Evolutionary conservation across 2,329 filamentous ascomycete genomes (phyloP).

Genomic region (Lasiodiplodia sp.): DNA sequence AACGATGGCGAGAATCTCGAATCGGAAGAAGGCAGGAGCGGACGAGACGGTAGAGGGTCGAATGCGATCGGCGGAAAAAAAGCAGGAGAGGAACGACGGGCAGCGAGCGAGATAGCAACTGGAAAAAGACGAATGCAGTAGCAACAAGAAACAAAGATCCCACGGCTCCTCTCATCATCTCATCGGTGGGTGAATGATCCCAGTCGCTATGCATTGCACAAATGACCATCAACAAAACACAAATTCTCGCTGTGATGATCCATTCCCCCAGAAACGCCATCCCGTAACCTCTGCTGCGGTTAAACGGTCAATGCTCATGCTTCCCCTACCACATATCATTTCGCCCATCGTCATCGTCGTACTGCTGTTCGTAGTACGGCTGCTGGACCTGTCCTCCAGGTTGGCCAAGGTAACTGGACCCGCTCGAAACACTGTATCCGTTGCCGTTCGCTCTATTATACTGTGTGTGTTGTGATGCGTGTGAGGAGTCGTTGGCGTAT

Average conservation of each 20-base stretch:
- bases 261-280: background rate
- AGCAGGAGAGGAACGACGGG: background rate
- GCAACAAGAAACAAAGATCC: slow-evolving; percentile 16
- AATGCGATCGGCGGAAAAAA: background rate
- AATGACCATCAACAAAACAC: slow-evolving; percentile 11
- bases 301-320: background rate
- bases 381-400: slow-evolving; percentile 33
- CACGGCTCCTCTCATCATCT: slow-evolving; percentile 7
- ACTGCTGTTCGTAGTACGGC: slow-evolving; percentile 36
- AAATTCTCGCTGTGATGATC: background rate
- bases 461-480: slow-evolving; percentile 34
- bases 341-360: slow-evolving; percentile 38
- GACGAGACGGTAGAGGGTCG: background rate
- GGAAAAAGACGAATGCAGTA: slow-evolving; percentile 11
- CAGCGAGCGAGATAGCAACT: background rate
- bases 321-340: slow-evolving; percentile 48
- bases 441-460: slow-evolving; percentile 39
- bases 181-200: background rate
- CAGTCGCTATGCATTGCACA: slow-evolving; percentile 29
- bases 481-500: slow-evolving; percentile 29
- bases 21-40: background rate
- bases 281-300: background rate
- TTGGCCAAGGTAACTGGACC: slow-evolving; percentile 45
- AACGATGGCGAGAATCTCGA: background rate
- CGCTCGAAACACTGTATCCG: slow-evolving; percentile 47